Conservation (phyloP, 1,284 basidiomycete species). For the Ceratobasidium theobromae region DNA sequence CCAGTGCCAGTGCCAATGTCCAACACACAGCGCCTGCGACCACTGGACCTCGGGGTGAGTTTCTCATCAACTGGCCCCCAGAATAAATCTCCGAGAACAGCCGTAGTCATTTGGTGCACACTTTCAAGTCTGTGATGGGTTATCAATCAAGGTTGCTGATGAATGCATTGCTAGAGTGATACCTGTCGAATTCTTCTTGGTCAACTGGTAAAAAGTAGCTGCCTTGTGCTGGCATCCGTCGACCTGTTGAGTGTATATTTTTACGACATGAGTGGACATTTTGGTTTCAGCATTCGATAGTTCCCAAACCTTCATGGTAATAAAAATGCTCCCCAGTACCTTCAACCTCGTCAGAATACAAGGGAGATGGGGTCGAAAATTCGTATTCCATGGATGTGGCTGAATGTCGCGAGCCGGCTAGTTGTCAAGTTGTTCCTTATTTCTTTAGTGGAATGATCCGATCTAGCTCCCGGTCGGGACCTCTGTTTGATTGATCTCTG, state of each 20-base stretch:
- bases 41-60: constrained; percentile 28
- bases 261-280: neutral
- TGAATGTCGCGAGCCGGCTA: neutral
- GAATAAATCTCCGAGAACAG: constrained; percentile 32
- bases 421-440: no score
- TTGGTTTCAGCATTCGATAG: neutral
- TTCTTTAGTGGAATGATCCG: neutral
- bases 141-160: neutral
- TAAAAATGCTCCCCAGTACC: constrained; percentile 19
- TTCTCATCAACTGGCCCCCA: constrained; percentile 33
- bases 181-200: constrained; percentile 35
- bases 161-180: neutral
- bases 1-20: constrained; percentile 31
- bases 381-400: neutral
- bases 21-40: constrained; percentile 31
- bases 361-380: constrained; percentile 1
- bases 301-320: constrained; percentile 33
- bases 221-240: constrained; percentile 34
- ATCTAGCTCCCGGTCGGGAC: neutral
- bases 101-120: constrained; percentile 33
- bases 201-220: constrained; percentile 33
- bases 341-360: neutral
- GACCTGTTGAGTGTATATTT: constrained; percentile 2
- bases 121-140: constrained; percentile 22
- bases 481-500: neutral